phyloP scores from a whole-genome alignment of 192 early-diverging fungal genomes.

The Oehlia diaphana region DNA sequence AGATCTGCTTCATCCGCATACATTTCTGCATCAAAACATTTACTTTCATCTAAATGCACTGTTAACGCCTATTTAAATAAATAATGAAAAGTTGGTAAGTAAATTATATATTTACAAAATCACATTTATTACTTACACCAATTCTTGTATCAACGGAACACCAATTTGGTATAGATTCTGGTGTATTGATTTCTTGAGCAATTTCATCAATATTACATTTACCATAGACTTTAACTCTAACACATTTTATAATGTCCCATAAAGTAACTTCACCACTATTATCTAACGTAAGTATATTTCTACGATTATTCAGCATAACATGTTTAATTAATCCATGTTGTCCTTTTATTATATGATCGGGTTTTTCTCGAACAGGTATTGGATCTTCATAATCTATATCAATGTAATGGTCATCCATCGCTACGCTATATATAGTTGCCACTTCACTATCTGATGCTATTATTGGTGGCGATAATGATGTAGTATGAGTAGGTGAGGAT shows the following conservation, averaged over 20 bases:
- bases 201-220: slow-evolving; percentile 56
- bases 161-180: slow-evolving; percentile 87
- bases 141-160: slow-evolving; percentile 90
- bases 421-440: slow-evolving; percentile 41
- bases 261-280: slow-evolving; percentile 74
- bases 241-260: slow-evolving; percentile 89
- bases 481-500: slow-evolving; percentile 8
- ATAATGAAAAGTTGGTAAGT: background rate
- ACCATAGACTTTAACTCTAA: slow-evolving; percentile 56
- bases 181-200: slow-evolving; percentile 55
- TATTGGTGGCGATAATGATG: background rate
- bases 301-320: slow-evolving; percentile 77
- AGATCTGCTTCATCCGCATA: slow-evolving; percentile 78
- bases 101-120: background rate
- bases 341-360: slow-evolving; percentile 42
- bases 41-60: slow-evolving; percentile 80
- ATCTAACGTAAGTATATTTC: slow-evolving; percentile 85
- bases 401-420: slow-evolving; percentile 1
- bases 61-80: slow-evolving; percentile 63
- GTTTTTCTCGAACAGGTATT: slow-evolving; percentile 40
- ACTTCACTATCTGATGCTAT: slow-evolving; percentile 33
- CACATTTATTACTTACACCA: slow-evolving; percentile 57
- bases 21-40: slow-evolving; percentile 86
- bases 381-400: slow-evolving; percentile 26
- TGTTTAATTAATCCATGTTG: slow-evolving; percentile 67